Percentiles rank a stretch among this genome's conserved stretches.
These are phyloP conservation scores for Globisporangium sylvaticum DNA, from an alignment of 352 stramenopile species.

Conservation along the genomic window DNA sequence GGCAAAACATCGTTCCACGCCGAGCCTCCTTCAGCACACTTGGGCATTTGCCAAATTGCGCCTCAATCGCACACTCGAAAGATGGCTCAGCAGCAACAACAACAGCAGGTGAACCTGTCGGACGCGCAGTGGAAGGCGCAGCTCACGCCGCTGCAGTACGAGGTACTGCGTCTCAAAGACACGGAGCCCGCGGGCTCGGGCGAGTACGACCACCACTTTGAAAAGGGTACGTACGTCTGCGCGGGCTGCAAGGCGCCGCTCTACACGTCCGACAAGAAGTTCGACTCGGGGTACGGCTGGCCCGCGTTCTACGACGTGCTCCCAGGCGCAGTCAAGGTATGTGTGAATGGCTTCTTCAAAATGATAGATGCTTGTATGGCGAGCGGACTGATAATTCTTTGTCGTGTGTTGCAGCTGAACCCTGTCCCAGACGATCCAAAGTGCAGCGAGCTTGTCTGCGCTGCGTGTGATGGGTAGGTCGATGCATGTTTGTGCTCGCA, in stretches of 20 bases:
- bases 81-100: conserved; percentile 12
- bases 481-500: background rate
- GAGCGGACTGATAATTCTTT: background rate
- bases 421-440: conserved; percentile 49
- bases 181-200: conserved; percentile 84
- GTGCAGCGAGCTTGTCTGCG: conserved; percentile 87
- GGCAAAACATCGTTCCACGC: too few relatives aligned
- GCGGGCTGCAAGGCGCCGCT: conserved; percentile 82
- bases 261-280: conserved; percentile 87
- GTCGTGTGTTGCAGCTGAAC: conserved; percentile 32
- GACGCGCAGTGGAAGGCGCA: conserved; percentile 79
- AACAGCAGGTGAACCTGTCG: conserved; percentile 21
- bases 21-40: background rate
- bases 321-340: conserved; percentile 78
- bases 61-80: background rate
- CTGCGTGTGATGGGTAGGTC: conserved; percentile 72
- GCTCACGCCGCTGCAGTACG: conserved; percentile 73
- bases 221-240: conserved; percentile 84
- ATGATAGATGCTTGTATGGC: background rate
- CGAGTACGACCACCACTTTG: conserved; percentile 87
- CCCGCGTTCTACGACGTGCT: conserved; percentile 89
- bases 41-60: background rate
- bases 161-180: conserved; percentile 87
- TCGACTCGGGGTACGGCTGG: conserved; percentile 89
- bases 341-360: too few relatives aligned